Evolutionary conservation across 306 rosid species (phyloP).

Genomic region (Gillenia trifoliata): DNA sequence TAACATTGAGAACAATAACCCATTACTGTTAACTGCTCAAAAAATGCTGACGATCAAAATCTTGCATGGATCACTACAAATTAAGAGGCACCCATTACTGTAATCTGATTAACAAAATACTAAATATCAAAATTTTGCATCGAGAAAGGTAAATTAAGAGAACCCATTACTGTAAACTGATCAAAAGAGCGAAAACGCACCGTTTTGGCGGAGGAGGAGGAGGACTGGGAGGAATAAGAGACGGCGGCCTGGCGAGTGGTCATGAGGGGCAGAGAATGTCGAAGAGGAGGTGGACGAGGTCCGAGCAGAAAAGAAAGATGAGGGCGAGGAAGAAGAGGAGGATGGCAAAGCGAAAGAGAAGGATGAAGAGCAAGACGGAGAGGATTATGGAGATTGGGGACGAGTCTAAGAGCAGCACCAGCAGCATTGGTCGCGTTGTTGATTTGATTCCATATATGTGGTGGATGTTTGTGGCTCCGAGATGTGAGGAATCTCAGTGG

Average conservation of each 20-base stretch:
- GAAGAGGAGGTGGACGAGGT: conserved; percentile 45
- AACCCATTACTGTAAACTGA: background rate
- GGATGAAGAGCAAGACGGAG: conserved; percentile 36
- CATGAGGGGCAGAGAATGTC: conserved; percentile 44
- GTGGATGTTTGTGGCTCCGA: conserved; percentile 16
- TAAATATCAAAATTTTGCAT: background rate
- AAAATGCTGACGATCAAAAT: too few relatives aligned
- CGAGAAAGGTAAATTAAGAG: background rate
- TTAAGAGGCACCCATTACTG: background rate
- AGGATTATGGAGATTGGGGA: conserved; percentile 51
- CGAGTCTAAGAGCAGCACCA: conserved; percentile 46
- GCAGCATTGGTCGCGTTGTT: too few relatives aligned
- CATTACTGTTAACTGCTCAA: too few relatives aligned
- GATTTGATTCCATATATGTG: conserved; percentile 9
- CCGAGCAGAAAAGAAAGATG: conserved; percentile 49
- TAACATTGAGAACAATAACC: too few relatives aligned
- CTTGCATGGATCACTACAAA: too few relatives aligned
- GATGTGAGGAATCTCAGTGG: conserved; percentile 34
- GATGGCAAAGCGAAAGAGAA: conserved; percentile 50
- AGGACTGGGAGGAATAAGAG: conserved; percentile 17
- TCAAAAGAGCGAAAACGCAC: conserved; percentile 25
- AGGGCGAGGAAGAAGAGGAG: conserved; percentile 37
- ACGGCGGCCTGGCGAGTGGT: conserved; percentile 31
- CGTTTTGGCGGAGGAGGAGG: conserved; percentile 49
- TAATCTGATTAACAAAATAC: background rate